Percentiles rank a stretch among this genome's conserved stretches.
Evolutionary conservation across 164 flowering plant species (phyloP).

Genomic region (Annona squamosa): DNA sequence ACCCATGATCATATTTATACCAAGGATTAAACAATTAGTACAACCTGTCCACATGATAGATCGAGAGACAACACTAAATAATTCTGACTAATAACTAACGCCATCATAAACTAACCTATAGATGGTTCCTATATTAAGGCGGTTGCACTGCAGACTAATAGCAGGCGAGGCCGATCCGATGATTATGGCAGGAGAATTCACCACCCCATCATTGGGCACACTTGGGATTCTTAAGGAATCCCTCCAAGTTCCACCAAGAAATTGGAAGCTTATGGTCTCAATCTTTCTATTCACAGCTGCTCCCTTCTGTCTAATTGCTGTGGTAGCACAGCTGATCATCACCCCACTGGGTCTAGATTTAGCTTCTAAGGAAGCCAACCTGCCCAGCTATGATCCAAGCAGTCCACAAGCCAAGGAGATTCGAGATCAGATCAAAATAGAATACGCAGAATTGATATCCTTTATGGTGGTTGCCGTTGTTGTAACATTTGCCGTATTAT

Average conservation of each 20-base stretch:
- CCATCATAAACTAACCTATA: too few species aligned
- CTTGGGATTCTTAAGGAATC: constrained; percentile 17
- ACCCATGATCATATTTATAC: too few species aligned
- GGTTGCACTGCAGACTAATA: too few species aligned
- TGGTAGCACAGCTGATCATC: neutral
- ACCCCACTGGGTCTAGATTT: neutral
- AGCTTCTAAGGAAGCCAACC: neutral
- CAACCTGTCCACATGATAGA: too few species aligned
- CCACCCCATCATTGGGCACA: neutral
- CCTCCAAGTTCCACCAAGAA: constrained; percentile 15
- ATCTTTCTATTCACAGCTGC: neutral
- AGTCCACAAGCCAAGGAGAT: neutral
- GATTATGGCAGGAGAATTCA: neutral
- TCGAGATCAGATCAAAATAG: neutral
- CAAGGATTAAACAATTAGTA: too few species aligned
- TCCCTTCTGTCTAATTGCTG: neutral
- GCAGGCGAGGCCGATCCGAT: neutral
- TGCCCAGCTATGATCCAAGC: neutral
- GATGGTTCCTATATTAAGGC: too few species aligned
- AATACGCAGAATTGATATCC: neutral
- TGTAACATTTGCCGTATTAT: constrained; percentile 1
- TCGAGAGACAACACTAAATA: too few species aligned
- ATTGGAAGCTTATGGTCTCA: constrained; percentile 25
- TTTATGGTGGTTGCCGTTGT: constrained; percentile 2
- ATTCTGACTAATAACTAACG: too few species aligned